Percentiles rank a stretch among this genome's conserved stretches.
Evolutionary conservation across 1,284 basidiomycete species (phyloP).

Genomic region (Rhizoctonia solani): DNA sequence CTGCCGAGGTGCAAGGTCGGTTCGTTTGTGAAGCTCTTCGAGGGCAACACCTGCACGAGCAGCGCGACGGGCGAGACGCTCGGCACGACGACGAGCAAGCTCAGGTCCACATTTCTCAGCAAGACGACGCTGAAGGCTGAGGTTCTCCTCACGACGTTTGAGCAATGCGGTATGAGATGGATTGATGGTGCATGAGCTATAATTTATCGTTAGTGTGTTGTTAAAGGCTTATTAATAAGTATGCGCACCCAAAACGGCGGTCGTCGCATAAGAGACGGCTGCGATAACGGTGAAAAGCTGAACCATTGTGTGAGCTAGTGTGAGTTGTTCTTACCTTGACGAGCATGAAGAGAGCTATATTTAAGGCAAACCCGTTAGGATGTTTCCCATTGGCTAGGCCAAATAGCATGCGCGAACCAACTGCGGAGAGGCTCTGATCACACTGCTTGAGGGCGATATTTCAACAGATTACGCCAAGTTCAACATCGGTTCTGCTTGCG

Average conservation of each 20-base stretch:
- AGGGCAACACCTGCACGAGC: background rate
- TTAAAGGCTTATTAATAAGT: background rate
- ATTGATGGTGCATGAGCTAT: constrained; percentile 4
- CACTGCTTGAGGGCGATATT: too few relatives aligned
- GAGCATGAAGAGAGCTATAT: too few relatives aligned
- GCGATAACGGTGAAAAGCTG: background rate
- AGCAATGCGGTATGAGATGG: constrained; percentile 10
- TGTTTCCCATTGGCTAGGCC: too few relatives aligned
- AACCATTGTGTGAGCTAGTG: constrained; percentile 5
- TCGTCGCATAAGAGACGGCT: background rate
- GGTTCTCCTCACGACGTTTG: constrained; percentile 21
- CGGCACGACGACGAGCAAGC: constrained; percentile 15
- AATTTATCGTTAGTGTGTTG: background rate
- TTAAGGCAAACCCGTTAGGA: too few relatives aligned
- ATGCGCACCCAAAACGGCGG: constrained; percentile 3
- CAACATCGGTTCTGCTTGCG: too few relatives aligned
- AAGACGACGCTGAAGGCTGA: constrained; percentile 17
- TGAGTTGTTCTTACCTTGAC: too few relatives aligned
- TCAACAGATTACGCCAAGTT: too few relatives aligned
- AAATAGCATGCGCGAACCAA: too few relatives aligned
- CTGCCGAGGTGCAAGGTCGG: background rate
- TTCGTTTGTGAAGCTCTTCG: background rate
- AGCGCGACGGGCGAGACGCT: constrained; percentile 12
- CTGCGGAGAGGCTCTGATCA: too few relatives aligned
- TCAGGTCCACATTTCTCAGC: constrained; percentile 11